These are phyloP conservation scores for Mycena polygramma DNA, from an alignment of 768 basidiomycete genomes.

Conservation along the genomic window DNA sequence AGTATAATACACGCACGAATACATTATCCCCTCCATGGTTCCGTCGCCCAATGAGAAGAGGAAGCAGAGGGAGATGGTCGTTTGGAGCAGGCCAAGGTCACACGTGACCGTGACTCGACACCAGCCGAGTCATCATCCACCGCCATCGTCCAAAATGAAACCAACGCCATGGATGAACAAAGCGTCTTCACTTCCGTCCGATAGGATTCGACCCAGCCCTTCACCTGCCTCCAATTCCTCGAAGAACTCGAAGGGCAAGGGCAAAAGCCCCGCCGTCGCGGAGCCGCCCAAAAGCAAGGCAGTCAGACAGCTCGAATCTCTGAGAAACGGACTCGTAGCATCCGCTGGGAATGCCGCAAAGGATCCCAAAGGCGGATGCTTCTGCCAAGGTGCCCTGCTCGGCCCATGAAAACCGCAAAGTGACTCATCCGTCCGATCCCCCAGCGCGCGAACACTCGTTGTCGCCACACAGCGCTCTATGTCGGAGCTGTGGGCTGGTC, in stretches of 20 bases:
- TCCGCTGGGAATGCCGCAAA: conserved; percentile 50
- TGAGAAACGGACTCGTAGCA: conserved; percentile 51
- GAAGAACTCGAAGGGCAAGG: conserved; percentile 54
- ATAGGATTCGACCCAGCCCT: conserved; percentile 59
- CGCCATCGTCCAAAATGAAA: conserved; percentile 45
- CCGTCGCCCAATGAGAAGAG: too few species aligned
- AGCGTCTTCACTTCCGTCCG: conserved; percentile 66
- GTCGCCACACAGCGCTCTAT: conserved; percentile 70
- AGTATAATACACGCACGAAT: too few species aligned
- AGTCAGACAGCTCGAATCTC: conserved; percentile 61
- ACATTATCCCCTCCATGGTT: too few species aligned
- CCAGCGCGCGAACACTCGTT: conserved; percentile 70
- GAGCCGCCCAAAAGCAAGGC: conserved; percentile 60
- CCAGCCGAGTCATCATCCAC: not conserved
- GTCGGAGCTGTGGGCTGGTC: conserved; percentile 71
- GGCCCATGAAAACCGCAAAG: not conserved
- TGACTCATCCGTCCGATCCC: not conserved
- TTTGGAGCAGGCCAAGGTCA: not conserved
- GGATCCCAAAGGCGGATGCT: conserved; percentile 77
- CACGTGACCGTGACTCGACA: not conserved
- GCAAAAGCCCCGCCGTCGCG: conserved; percentile 43
- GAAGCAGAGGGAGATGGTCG: too few species aligned
- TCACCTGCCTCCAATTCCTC: conserved; percentile 37
- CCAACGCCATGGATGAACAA: conserved; percentile 60
- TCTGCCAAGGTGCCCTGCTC: conserved; percentile 68